Evolutionary conservation across 2,329 filamentous ascomycete genomes (phyloP), one percentile per base, ranked within the genome.

Genomic region (Pezicula rhizophila): DNA sequence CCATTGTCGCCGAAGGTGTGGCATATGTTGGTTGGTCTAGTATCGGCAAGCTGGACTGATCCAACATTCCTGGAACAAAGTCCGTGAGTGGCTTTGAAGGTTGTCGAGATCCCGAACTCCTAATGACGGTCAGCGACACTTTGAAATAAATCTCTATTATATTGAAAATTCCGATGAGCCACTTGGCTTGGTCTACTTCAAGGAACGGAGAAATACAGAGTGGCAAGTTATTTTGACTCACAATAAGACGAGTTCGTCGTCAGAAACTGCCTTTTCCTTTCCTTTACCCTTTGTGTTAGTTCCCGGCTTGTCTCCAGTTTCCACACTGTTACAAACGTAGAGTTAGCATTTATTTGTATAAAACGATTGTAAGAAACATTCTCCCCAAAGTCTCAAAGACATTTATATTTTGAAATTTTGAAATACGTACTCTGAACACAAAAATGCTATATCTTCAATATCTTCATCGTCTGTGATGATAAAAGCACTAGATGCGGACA

Each of bases 1-100:
- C 69, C 59, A 75, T 82, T 2, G 81, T 84, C 1, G 85, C 85
- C 1, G 65, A 54, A 0, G 69, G 62, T 1, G 79, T 84, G 5
- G 86, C 85, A 67, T 87, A 88, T 2, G 70, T 65, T 0, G 88
- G 87, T 7, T 77, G 68, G 2, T 74, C 68, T n/a, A 95, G 75
- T 48, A 82, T 74, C 0, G 81, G 81, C 5, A 96, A 71, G 0
- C 68, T 76, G 1, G 65, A 68, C 42, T 79, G 72, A 52, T 89
- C 76, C 6, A 95, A 71, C 0, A 70, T 73, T 1, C 85, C 86
- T 0, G 89, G 85, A 2, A 76, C 64, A 57, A 93, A 95, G 57
- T 82, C 74, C 0, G 78, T 83, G 45, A 58, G 44, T 10, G 52
- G 41, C 26, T 48, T 50, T 14, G 45, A 44, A 39, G 20, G 35